phyloP scores from a whole-genome alignment of 208 protist species.

The Trichomonas vaginalis region DNA sequence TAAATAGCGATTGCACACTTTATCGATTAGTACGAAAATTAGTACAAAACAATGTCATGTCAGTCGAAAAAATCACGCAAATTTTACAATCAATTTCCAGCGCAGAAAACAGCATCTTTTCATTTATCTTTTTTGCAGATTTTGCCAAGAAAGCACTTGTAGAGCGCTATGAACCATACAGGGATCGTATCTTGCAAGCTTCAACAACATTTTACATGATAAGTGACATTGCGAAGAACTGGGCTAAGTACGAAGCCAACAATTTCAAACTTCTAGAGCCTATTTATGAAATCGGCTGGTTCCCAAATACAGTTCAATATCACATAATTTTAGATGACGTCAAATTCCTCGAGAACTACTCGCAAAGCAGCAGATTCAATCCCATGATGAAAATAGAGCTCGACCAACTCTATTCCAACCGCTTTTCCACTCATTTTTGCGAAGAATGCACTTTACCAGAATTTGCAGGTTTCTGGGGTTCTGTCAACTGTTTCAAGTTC shows the following conservation, averaged over 20 bases:
- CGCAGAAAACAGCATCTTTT: background rate
- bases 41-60: background rate
- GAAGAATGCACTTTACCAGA: background rate
- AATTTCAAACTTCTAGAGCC: background rate
- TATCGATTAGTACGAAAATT: background rate
- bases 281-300: background rate
- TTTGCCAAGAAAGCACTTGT: background rate
- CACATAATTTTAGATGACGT: background rate
- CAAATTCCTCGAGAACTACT: background rate
- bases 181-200: background rate
- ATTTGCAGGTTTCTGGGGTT: background rate
- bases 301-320: background rate
- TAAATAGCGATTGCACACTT: background rate
- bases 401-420: background rate
- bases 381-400: background rate
- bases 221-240: background rate
- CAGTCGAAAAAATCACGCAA: background rate
- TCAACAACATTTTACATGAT: background rate
- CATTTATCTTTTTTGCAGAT: background rate
- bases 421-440: background rate
- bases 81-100: background rate
- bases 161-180: background rate
- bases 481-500: background rate
- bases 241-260: background rate
- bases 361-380: background rate